phyloP scores from a whole-genome alignment of 1,284 basidiomycete genomes.

The Afroboletus lepidellus region DNA sequence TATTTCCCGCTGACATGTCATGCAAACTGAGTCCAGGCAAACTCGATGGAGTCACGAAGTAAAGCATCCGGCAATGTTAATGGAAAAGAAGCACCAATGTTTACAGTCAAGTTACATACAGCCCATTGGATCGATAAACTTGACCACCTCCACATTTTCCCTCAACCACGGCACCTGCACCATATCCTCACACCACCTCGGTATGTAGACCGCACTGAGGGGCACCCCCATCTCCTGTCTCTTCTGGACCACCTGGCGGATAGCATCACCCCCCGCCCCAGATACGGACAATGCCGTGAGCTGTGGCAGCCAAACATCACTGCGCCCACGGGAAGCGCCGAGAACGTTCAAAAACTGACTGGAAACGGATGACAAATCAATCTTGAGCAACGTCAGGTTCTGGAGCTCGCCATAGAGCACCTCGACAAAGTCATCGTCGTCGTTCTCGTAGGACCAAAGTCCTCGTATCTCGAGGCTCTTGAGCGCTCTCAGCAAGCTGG shows the following conservation, averaged over 20 bases:
- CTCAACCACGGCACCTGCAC: not conserved
- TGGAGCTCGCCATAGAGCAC: slow-evolving; percentile 44
- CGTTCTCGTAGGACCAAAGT: slow-evolving; percentile 40
- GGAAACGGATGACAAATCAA: slow-evolving; percentile 36
- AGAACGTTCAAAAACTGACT: slow-evolving; percentile 42
- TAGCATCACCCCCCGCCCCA: no score
- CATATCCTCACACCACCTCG: not conserved
- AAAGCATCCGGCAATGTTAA: no score
- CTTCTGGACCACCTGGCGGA: slow-evolving; percentile 13
- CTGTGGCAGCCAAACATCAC: not conserved
- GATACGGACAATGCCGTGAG: not conserved
- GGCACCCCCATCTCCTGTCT: slow-evolving; percentile 39
- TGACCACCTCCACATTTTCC: not conserved
- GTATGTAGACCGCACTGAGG: slow-evolving; percentile 34
- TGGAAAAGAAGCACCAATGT: no score
- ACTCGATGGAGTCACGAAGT: no score
- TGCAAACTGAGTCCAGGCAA: no score
- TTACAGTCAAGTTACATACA: no score
- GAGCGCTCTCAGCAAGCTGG: slow-evolving; percentile 42
- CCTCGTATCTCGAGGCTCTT: slow-evolving; percentile 44
- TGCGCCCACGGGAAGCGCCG: slow-evolving; percentile 12
- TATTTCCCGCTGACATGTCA: no score
- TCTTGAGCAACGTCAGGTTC: slow-evolving; percentile 38
- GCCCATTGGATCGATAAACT: not conserved
- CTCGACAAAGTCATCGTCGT: slow-evolving; percentile 28